Evolutionary conservation across 805 yeast genomes (phyloP), one percentile per base, ranked within the genome.

Genomic region (Monosporozyma aquatica): DNA sequence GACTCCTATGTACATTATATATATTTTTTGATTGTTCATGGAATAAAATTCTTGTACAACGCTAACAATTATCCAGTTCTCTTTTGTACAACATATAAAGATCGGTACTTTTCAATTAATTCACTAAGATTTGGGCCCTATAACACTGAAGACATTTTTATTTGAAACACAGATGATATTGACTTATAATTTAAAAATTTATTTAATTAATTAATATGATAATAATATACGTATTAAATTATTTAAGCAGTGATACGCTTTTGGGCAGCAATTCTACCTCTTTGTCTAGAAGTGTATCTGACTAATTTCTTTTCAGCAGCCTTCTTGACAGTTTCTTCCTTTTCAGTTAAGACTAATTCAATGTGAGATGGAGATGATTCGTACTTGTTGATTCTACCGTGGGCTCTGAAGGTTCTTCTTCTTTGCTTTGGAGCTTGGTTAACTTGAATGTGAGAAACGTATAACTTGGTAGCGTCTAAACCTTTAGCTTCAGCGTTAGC

Each of bases 331-430:
- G 74, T 78, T 75, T 89, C 97, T 61, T 76, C 92, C 73, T 80
- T 85, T 81, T 92, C 98, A 66, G 96, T 83, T 64, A 92, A 77
- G 68, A 87, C 81, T 68, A 92, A 78, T 80, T 92, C 98, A 71
- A 92, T 90, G 85, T 92, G 99, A 66, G 94, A 89, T 70, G 98
- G 98, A 65, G 89, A 78, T 51, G 97, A 87, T 78, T 87, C 94
- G 92, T 87, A 92, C 66, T 96, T 95, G 77, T 92, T 92, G 71
- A 89, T 86, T 83, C 98, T 92, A 85, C 99, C 99, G 83, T 90
- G 97, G 66, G 99, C 99, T 83, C 99, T 89, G 95, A 78, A 92
- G 68, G 98, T 92, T 79, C 99, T 87, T 80, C 99, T 90, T 82
- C 97, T 92, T 78, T 87, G 95, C 78, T 87, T 87, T 76, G 99